phyloP scores from a whole-genome alignment of 495 filamentous ascomycete species.

The Tuber melanosporum region DNA sequence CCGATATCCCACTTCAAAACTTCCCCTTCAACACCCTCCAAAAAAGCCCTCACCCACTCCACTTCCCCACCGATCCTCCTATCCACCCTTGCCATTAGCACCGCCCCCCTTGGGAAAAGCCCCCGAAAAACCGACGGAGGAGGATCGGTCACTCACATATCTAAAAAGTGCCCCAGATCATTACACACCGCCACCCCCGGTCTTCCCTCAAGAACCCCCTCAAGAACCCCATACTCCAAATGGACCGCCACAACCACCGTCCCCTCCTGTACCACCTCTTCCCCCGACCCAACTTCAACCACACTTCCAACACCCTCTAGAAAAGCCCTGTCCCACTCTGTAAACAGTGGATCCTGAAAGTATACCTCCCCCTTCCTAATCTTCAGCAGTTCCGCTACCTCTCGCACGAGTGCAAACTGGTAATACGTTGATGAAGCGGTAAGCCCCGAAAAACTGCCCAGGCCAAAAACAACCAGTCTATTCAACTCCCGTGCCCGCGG shows the following conservation, averaged over 20 bases:
- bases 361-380: background rate
- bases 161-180: conserved; percentile 31
- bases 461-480: conserved; percentile 18
- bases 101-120: background rate
- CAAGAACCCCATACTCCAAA: conserved; percentile 35
- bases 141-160: conserved; percentile 22
- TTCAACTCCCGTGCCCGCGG: background rate
- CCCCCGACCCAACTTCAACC: conserved; percentile 10
- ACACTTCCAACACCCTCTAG: conserved; percentile 8
- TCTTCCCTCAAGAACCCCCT: background rate
- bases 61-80: conserved; percentile 14
- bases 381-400: conserved; percentile 7
- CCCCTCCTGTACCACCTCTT: conserved; percentile 8
- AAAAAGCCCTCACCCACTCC: conserved; percentile 16
- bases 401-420: conserved; percentile 19
- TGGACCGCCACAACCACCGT: conserved; percentile 33
- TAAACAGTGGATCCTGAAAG: conserved; percentile 36
- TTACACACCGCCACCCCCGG: conserved; percentile 31
- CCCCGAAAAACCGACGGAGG: background rate
- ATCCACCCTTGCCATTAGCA: background rate
- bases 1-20: conserved; percentile 19
- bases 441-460: conserved; percentile 16
- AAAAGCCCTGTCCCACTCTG: conserved; percentile 16
- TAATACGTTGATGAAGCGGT: conserved; percentile 23
- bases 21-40: background rate